A percentile compares a stretch with the other conserved stretches of the same genome.
Evolutionary conservation across 2,329 filamentous ascomycete genomes (phyloP).

Genomic region (Tolypocladium guangdongense): DNA sequence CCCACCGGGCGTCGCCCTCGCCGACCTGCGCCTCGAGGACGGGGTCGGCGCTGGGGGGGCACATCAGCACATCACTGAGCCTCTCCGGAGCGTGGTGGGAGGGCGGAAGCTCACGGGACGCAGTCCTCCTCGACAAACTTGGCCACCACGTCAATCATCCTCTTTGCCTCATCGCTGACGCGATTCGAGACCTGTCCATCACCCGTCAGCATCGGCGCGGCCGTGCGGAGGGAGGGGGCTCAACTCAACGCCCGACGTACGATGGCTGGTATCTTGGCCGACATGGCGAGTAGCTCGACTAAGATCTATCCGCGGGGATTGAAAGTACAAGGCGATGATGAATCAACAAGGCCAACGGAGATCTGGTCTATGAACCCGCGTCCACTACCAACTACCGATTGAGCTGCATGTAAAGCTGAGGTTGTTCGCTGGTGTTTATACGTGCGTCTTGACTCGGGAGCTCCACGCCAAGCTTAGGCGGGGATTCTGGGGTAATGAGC

Average conservation of each 20-base stretch:
- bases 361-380: not conserved
- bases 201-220: slow-evolving; percentile 3
- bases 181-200: slow-evolving; percentile 32
- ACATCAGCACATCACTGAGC: not conserved
- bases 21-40: slow-evolving; percentile 74
- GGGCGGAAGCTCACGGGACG: slow-evolving; percentile 47
- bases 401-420: slow-evolving; percentile 2
- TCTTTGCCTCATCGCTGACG: slow-evolving; percentile 76
- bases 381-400: not conserved
- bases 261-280: slow-evolving; percentile 21
- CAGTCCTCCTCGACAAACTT: slow-evolving; percentile 97
- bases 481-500: not conserved
- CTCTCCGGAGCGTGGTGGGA: not conserved
- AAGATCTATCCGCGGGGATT: not conserved
- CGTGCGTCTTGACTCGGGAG: not conserved
- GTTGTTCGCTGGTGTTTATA: not conserved
- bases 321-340: not conserved
- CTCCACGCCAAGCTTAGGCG: not conserved
- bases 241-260: slow-evolving; percentile 19
- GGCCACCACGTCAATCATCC: slow-evolving; percentile 78
- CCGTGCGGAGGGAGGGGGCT: not conserved
- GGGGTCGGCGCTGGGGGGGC: slow-evolving; percentile 52
- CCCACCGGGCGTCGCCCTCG: slow-evolving; percentile 66
- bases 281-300: slow-evolving; percentile 11
- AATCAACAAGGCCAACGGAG: not conserved